Base-by-base conservation (phyloP, 192 early-diverging fungal genomes). In the Helicostylum pulchrum region DNA sequence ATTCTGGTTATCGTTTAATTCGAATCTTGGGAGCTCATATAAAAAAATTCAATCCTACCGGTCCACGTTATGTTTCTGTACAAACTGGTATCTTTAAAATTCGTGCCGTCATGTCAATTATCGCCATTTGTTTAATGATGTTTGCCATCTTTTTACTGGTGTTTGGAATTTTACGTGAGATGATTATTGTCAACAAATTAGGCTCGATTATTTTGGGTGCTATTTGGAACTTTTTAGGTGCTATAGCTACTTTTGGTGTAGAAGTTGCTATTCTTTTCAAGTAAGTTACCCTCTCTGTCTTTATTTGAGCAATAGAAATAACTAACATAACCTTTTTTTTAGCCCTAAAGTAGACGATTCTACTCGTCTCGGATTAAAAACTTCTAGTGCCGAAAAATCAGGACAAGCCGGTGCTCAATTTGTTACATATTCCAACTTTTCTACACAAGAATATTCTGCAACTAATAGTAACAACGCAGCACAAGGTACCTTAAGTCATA, bases 111-210 rank as follows among this genome's bases (percentile, higher is more conserved):
- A 58, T 73, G n/a, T 20, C 31, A 11, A 73, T 73, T 36, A 56
- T 61, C 42, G 42, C 54, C 21, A 47, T 67, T 19, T 66, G 71
- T 50, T 31, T 73, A 7, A 43, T 45, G 12, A 23, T 50, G 21
- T 73, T 73, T 59, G 71, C 71, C 3, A 17, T 65, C 44, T 67
- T 73, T 12, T 57, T 73, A 17, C 31, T 73, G n/a, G 65, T 64
- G 2, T 73, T 67, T 59, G 71, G 71, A 63, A 58, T 67, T 45
- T 47, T 73, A 7, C 65, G 71, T 23, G 30, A 62, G n/a, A 31
- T 19, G 1, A 73, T 67, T 34, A 73, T 67, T n/a, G 54, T 56
- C 26, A 73, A 50, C 17, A 53, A 44, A 2, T 23, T 62, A 2
- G 71, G 71, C 26, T 61, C 39, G 15, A 46, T 62, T 44, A 26